phyloP scores from a whole-genome alignment of 495 filamentous ascomycete genomes.

The Letharia columbiana region DNA sequence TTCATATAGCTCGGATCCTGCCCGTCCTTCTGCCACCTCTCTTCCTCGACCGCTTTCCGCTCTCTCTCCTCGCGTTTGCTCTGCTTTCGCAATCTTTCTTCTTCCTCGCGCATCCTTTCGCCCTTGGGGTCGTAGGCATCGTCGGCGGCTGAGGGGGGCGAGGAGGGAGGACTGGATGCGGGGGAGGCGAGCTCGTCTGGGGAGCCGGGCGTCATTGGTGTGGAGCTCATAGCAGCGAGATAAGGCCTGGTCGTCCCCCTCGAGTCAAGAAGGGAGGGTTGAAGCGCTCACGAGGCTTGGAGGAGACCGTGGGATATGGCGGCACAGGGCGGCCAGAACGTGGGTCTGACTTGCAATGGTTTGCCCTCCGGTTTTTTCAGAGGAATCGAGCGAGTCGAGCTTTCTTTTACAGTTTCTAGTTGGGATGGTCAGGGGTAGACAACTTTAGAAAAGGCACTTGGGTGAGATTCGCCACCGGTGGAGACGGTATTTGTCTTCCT shows the following conservation, averaged over 20 bases:
- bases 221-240: slow-evolving; percentile 27
- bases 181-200: slow-evolving; percentile 17
- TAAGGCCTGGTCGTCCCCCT: not conserved
- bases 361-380: not conserved
- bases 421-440: not conserved
- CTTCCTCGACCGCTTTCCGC: slow-evolving; percentile 21
- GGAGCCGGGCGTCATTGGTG: slow-evolving; percentile 34
- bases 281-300: not conserved
- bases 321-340: not conserved
- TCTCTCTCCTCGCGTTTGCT: slow-evolving; percentile 32
- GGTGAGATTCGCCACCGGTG: not conserved
- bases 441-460: not conserved
- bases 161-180: slow-evolving; percentile 40
- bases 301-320: not conserved
- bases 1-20: slow-evolving; percentile 16
- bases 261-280: not conserved
- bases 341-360: not conserved
- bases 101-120: slow-evolving; percentile 24
- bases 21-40: slow-evolving; percentile 20
- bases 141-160: slow-evolving; percentile 30
- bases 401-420: not conserved
- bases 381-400: not conserved
- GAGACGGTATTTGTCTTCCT: not conserved
- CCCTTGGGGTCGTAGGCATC: slow-evolving; percentile 19
- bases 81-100: slow-evolving; percentile 31